These are phyloP conservation scores for Sclerotinia subarctica DNA, from an alignment of 2,329 filamentous ascomycete species.

Conservation along the genomic window DNA sequence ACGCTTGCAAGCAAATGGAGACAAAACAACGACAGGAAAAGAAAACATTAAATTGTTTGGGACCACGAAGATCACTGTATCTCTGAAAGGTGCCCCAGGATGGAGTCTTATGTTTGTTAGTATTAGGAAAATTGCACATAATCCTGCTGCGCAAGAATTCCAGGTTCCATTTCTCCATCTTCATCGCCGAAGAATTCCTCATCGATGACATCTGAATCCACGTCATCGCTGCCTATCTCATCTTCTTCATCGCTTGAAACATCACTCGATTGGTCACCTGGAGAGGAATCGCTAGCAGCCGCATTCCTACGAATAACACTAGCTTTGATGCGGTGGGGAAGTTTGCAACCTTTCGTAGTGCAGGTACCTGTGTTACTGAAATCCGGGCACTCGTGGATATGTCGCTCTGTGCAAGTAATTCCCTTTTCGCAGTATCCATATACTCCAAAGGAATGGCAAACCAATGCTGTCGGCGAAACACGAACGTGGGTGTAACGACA, in stretches of 20 bases:
- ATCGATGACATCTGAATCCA: slow-evolving; percentile 69
- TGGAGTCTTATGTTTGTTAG: slow-evolving; percentile 19
- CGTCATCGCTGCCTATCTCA: slow-evolving; percentile 68
- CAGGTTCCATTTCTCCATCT: slow-evolving; percentile 49
- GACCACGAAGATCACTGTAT: background rate
- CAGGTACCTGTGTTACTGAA: slow-evolving; percentile 89
- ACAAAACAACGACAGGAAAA: background rate
- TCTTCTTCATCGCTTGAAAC: slow-evolving; percentile 75
- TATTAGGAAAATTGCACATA: slow-evolving; percentile 51
- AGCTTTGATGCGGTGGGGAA: slow-evolving; percentile 84
- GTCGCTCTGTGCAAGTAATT: slow-evolving; percentile 70
- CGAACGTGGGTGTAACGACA: slow-evolving; percentile 86
- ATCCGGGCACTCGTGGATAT: slow-evolving; percentile 91
- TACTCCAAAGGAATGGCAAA: slow-evolving; percentile 81
- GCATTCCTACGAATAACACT: slow-evolving; percentile 69
- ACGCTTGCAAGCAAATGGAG: background rate
- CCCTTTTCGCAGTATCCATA: slow-evolving; percentile 89
- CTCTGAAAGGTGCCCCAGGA: background rate
- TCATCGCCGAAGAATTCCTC: slow-evolving; percentile 62
- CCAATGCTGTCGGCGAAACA: slow-evolving; percentile 70
- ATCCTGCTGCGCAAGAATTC: slow-evolving; percentile 57
- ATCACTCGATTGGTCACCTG: slow-evolving; percentile 56
- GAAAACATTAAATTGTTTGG: background rate
- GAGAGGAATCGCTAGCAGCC: slow-evolving; percentile 41
- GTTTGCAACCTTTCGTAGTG: slow-evolving; percentile 74